Evolutionary conservation across 2,329 filamentous ascomycete species (phyloP), one percentile per base, ranked within the genome.

Genomic region (Hirsutella minnesotensis): DNA sequence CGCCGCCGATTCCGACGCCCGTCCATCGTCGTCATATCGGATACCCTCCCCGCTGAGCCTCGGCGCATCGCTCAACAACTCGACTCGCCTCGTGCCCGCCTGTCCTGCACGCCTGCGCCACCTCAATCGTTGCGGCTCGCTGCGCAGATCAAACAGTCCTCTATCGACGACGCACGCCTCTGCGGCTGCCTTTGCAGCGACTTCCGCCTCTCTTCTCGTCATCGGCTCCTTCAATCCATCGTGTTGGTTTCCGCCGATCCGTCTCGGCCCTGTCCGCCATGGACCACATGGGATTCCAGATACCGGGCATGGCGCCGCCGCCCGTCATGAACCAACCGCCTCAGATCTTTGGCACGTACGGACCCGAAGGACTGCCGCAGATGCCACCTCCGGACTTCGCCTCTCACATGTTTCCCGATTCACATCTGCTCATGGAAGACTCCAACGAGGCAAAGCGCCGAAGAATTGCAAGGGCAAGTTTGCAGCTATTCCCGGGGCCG

Each of bases 381-480:
- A 64, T 75, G 43, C 70, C 24, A 12, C 24, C 74, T 12, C 67
- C 69, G 24, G 77, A 80, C 51, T 61, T 80, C 42, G 67, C 72
- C 27, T 69, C 69, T n/a, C 74, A 77, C 43, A 72, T 81, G 67
- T 79, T 77, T 47, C 67, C 70, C 21, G 75, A 79, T 48, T 71
- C 75, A 19, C 68, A 67, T 19, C 61, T 69, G 34, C 58, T 80
- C 47, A 63, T 79, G 44, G 77, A 81, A 49, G 79, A 84, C 53
- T 73, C 74, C 43, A 86, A 81, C 53, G 90, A 95, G 56, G 79
- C 88, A 18, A 96, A 95, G 71, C 75, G 88, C 59, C 76, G 89
- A 63, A 79, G 88, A 56, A 95, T 95, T 54, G 87, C 88, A 47
- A 78, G 86, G 67, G 86, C 90, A 74, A 69, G 79, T 47, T 9